These are phyloP conservation scores for Ramalina peruviana DNA, from an alignment of 495 filamentous ascomycete species.

Conservation along the genomic window DNA sequence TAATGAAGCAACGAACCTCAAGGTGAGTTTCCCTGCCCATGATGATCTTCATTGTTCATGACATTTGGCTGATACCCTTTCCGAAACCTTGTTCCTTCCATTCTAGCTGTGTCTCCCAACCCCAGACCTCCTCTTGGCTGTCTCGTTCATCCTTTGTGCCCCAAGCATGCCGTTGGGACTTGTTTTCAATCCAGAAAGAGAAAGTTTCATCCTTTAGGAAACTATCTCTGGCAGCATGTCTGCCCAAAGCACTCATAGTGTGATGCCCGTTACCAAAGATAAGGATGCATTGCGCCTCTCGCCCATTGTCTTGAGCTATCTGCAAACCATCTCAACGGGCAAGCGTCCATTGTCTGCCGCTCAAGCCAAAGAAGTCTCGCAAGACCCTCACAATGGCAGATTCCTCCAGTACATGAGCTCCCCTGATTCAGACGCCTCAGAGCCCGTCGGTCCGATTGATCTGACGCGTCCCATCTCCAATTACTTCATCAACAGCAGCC, in stretches of 20 bases:
- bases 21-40: no score
- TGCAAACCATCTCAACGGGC: constrained; percentile 9
- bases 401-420: constrained; percentile 51
- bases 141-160: no score
- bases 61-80: no score
- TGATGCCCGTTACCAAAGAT: no score
- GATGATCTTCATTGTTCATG: no score
- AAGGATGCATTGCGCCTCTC: constrained; percentile 1
- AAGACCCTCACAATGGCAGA: constrained; percentile 16
- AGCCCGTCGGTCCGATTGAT: constrained; percentile 29
- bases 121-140: no score
- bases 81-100: no score
- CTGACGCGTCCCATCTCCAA: constrained; percentile 56
- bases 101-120: no score
- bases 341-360: constrained; percentile 2
- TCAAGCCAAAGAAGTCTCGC: constrained; percentile 7
- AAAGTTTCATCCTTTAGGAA: background rate
- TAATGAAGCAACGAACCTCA: no score
- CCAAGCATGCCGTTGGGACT: no score
- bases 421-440: constrained; percentile 30
- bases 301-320: constrained; percentile 8
- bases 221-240: background rate
- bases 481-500: constrained; percentile 85
- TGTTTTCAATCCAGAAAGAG: background rate
- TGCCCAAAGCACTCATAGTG: background rate